Base-by-base conservation (phyloP, 371 early-diverging fungal genomes). In the Zychaea mexicana region DNA sequence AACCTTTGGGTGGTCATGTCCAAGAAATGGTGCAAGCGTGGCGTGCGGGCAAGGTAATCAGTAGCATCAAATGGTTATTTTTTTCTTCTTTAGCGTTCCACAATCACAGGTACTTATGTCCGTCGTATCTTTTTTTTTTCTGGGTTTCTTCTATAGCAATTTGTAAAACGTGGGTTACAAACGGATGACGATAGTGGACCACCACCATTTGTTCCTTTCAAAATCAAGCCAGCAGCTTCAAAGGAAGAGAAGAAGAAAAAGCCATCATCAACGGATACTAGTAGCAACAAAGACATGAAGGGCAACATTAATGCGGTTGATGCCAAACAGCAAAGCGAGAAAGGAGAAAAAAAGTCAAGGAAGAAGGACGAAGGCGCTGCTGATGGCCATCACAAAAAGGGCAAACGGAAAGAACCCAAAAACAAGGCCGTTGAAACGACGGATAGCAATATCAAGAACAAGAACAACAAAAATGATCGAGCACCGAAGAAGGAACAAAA, bases 171-270 rank as follows among this genome's bases (percentile, higher is more conserved):
- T 32, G 64, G 58, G 46, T 60, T 57, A 36, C 56, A 69, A 27
- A 62, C 52, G 21, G 39, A 54, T 15, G 57, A 22, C 10, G 62
- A 66, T 27, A 67, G 62, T 47, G 74, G 76, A 0, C 81, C 81
- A 8, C 81, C 81, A 15, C 69, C 72, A 9, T 80, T 80, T 70
- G 69, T 80, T 9, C 78, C 78, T 7, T 80, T 73, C 32, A 80
- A 80, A 58, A 38, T 77, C 49, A 65, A 77, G 66, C 13, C 3
- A 10, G 10, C 19, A 4, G 6, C 57, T n/a, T n/a, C n/a, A 13
- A 66, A 66, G 5, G 26, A 24, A 38, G 22, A 54, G 2, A 24
- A 33, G 30, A 39, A 36, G 9, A 57, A 49, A 49, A 30, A 38
- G 28, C 31, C 32, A 4, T n/a, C 33, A 28, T 13, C 49, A 22